Evolutionary conservation across 805 yeast genomes (phyloP).

Genomic region (Starmerella gropengiesseri): DNA sequence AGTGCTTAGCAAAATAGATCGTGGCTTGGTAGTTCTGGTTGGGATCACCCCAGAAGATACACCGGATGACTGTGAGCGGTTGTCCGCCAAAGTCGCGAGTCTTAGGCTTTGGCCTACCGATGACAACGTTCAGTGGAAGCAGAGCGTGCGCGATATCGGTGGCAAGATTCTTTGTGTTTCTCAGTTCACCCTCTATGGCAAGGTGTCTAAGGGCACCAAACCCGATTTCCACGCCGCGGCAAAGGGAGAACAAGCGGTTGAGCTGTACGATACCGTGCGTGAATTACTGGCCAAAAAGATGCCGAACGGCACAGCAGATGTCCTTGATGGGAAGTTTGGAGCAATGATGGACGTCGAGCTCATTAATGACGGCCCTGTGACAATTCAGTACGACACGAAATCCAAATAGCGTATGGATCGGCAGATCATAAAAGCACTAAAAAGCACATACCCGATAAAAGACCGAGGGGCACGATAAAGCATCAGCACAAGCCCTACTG

Average conservation of each 20-base stretch:
- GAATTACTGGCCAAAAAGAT: conserved; percentile 24
- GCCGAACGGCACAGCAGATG: conserved; percentile 46
- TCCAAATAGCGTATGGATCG: neutral
- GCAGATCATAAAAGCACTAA: neutral
- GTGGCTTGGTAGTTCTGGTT: conserved; percentile 70
- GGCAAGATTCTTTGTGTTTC: conserved; percentile 80
- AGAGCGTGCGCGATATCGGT: conserved; percentile 47
- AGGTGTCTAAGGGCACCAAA: conserved; percentile 78
- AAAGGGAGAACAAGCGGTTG: conserved; percentile 51
- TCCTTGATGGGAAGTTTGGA: conserved; percentile 84
- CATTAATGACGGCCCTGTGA: conserved; percentile 88
- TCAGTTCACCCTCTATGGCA: conserved; percentile 84
- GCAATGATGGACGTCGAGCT: conserved; percentile 94
- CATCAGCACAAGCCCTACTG: too few species aligned
- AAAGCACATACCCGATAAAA: too few species aligned
- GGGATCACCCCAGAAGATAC: conserved; percentile 78
- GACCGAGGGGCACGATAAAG: too few species aligned
- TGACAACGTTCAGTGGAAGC: conserved; percentile 67
- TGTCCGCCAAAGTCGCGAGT: conserved; percentile 55
- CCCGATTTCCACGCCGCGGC: conserved; percentile 94
- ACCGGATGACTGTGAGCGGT: conserved; percentile 53
- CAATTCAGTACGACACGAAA: conserved; percentile 66
- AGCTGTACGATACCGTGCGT: conserved; percentile 40
- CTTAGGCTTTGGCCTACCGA: conserved; percentile 69
- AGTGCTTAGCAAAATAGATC: conserved; percentile 58